These are phyloP conservation scores for Phyllosticta citriasiana DNA, from an alignment of 2,329 filamentous ascomycete genomes.

Conservation along the genomic window DNA sequence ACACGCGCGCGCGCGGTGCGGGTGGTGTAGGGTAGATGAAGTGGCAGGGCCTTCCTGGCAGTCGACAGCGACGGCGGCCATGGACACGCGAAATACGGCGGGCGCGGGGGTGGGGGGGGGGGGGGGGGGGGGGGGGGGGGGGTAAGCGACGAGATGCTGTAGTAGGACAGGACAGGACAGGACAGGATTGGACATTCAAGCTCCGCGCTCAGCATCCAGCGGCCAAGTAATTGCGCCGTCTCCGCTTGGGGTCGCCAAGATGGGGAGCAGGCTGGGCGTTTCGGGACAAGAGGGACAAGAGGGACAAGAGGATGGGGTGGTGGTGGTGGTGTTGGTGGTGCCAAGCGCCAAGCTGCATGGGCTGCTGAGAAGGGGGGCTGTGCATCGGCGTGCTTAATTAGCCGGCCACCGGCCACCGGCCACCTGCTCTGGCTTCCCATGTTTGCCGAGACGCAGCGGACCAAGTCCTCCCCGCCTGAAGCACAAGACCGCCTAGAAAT, in stretches of 20 bases:
- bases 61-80: neutral
- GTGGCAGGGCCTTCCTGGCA: constrained; percentile 2
- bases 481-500: constrained; percentile 9
- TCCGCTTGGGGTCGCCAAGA: constrained; percentile 9
- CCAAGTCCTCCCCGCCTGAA: constrained; percentile 12
- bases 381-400: constrained; percentile 8
- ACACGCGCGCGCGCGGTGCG: neutral
- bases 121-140: neutral
- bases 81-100: too few species aligned
- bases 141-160: neutral
- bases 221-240: constrained; percentile 11
- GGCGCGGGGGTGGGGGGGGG: too few species aligned
- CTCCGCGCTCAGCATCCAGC: constrained; percentile 7
- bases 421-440: constrained; percentile 1
- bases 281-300: constrained; percentile 4
- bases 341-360: constrained; percentile 1
- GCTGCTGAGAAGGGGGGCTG: constrained; percentile 10
- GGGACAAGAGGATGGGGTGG: neutral
- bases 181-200: neutral
- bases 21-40: neutral
- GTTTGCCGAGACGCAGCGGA: constrained; percentile 10
- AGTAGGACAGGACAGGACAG: too few species aligned
- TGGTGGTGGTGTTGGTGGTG: neutral
- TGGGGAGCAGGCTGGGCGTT: constrained; percentile 4
- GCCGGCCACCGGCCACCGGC: neutral